Base-by-base conservation (phyloP, 2,329 filamentous ascomycete genomes). In the Ceratocystis papillata region DNA sequence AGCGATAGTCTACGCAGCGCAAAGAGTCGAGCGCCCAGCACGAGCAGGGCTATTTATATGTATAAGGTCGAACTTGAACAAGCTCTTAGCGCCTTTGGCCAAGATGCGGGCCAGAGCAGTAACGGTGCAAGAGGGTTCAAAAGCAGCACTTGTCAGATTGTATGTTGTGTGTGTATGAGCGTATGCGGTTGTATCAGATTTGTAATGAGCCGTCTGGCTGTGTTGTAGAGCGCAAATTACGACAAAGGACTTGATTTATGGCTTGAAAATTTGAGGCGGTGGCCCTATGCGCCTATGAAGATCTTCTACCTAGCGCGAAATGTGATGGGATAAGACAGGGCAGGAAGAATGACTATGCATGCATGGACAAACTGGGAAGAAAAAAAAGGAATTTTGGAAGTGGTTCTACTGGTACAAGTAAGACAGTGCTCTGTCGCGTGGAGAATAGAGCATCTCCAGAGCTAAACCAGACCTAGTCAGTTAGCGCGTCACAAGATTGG, bases 351-450 rank as follows among this genome's bases (percentile, higher is more conserved):
- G 30, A 33, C 30, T 33, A 33, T 33, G 55, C 55, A 59, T 59
- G 55, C 55, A 59, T 59, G 55, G 25, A 25, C 15, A 17, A 33
- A 17, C 55, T 59, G 55, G 17, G 55, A 37, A 30, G 17, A n/a
- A n/a, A 59, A 30, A 57, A 59, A 33, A 20, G 4, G 22, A 25
- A 33, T 57, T 57, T 17, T 55, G 50, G 22, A 25, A 28, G 50
- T n/a, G 55, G 55, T 59, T 59, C 55, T 59, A 59, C 25, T 59
- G 28, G 28, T 59, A 59, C 55, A 59, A 20, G 55, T 37, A 59
- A 59, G 28, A 59, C 55, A 30, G 55, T 59, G 28, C 25, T 59
- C 55, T 37, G 55, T 33, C 55, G 55, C 55, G 55, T 59, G 55
- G 55, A 33, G 55, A 59, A 33, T 33, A 59, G 17, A 59, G 28